Base-by-base conservation (phyloP, 208 protist genomes). In the Crithidia thermophila region DNA sequence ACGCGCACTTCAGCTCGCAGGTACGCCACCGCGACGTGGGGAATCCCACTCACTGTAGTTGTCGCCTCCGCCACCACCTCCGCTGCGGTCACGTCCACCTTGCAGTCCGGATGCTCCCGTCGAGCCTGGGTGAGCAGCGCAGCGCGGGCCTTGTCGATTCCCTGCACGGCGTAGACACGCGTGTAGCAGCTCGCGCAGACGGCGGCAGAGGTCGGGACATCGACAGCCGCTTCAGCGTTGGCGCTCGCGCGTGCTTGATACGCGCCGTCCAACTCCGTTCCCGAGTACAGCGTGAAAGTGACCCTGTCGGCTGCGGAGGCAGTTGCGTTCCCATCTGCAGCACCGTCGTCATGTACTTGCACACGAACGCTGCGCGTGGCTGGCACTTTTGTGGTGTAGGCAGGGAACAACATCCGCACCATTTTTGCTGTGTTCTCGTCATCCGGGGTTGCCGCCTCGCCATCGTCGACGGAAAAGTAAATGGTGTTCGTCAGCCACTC, bases 21-120 rank as follows among this genome's bases (percentile, higher is more conserved):
- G 65, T 80, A 89, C 10, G 81, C 82, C 31, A 80, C 74, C 33
- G 60, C 63, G 30, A 85, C 64, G 43, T 78, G 65, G 3, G 85
- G 85, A 25, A 94, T 70, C 37, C 88, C 88, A 46, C 79, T 89
- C 51, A 89, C 81, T 1, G 83, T 73, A 7, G 84, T 56, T 16
- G 67, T 58, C 27, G 75, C 75, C 51, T 91, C 88, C 51, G 88
- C 64, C 8, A 89, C 77, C 42, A 94, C 77, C 58, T 84, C 76
- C 8, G 76, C 67, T 11, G 18, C 37, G 4, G 68, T 58, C 45
- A 87, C 25, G 28, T 27, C 36, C 3, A 77, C 42, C n/a, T 7
- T 51, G 21, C 33, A 37, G 57, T 13, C 21, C n/a, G 5, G 13
- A 13, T 84, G 34, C 46, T 57, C 43, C 56, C 27, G 42, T 13